Evolutionary conservation across 2,329 filamentous ascomycete genomes (phyloP).

Genomic region (Apiospora saccharicola): DNA sequence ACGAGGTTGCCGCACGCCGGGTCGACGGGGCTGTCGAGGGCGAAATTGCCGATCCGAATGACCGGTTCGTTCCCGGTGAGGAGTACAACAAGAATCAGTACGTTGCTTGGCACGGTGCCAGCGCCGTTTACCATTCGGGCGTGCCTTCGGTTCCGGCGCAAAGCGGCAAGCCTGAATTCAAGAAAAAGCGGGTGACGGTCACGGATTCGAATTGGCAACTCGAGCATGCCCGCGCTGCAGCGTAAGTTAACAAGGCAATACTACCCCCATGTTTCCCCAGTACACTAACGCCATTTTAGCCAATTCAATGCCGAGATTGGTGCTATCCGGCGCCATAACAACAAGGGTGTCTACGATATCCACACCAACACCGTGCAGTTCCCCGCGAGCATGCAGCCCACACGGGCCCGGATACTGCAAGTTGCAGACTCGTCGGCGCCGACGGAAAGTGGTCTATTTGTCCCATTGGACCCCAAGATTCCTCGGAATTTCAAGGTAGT

Average conservation of each 20-base stretch:
- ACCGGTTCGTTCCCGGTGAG: slow-evolving; percentile 78
- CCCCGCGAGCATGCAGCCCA: slow-evolving; percentile 87
- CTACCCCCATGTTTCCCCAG: background rate
- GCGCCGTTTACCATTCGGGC: slow-evolving; percentile 90
- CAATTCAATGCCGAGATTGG: slow-evolving; percentile 83
- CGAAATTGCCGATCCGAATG: slow-evolving; percentile 89
- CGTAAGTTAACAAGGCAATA: slow-evolving; percentile 61
- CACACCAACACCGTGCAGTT: slow-evolving; percentile 94
- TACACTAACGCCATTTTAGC: slow-evolving; percentile 54
- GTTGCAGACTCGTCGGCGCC: slow-evolving; percentile 49
- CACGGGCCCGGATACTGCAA: slow-evolving; percentile 82
- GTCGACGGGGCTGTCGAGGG: slow-evolving; percentile 85
- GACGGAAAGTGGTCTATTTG: slow-evolving; percentile 48
- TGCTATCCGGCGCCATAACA: slow-evolving; percentile 71
- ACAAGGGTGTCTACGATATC: slow-evolving; percentile 85
- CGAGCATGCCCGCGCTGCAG: slow-evolving; percentile 90
- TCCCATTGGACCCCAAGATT: slow-evolving; percentile 56
- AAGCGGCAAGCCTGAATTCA: slow-evolving; percentile 79
- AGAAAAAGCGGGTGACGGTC: slow-evolving; percentile 85
- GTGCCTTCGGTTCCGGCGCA: slow-evolving; percentile 78
- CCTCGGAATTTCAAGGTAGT: slow-evolving; percentile 64
- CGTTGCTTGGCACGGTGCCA: slow-evolving; percentile 97
- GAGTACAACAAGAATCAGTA: slow-evolving; percentile 99
- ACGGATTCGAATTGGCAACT: slow-evolving; percentile 97
- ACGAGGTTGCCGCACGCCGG: slow-evolving; percentile 77